These are phyloP conservation scores for Cercospora sojina DNA, from an alignment of 2,329 filamentous ascomycete genomes.

Conservation along the genomic window DNA sequence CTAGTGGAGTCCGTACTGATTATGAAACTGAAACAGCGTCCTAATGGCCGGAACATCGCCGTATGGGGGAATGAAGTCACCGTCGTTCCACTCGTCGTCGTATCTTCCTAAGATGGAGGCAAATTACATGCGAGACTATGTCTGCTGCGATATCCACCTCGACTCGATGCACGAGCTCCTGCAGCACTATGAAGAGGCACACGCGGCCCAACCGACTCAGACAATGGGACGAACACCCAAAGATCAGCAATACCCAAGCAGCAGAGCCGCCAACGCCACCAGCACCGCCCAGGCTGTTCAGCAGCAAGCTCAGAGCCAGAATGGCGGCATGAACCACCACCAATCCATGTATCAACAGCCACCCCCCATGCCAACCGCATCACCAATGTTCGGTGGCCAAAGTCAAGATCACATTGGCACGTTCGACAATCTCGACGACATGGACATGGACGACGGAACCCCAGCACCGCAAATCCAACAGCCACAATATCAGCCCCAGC, in stretches of 20 bases:
- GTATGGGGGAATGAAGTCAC: slow-evolving; percentile 72
- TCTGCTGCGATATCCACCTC: slow-evolving; percentile 85
- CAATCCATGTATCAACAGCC: slow-evolving; percentile 22
- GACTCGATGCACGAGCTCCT: slow-evolving; percentile 91
- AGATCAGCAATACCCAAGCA: slow-evolving; percentile 40
- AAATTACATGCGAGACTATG: slow-evolving; percentile 96
- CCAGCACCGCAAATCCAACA: slow-evolving; percentile 49
- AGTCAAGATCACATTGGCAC: slow-evolving; percentile 35
- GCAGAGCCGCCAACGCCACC: slow-evolving; percentile 36
- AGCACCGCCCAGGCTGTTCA: slow-evolving; percentile 39
- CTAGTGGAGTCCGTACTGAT: slow-evolving; percentile 17
- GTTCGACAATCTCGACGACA: slow-evolving; percentile 71
- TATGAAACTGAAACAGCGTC: slow-evolving; percentile 59
- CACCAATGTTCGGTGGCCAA: slow-evolving; percentile 37
- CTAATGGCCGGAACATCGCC: slow-evolving; percentile 97
- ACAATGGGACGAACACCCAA: slow-evolving; percentile 42
- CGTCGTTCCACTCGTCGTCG: slow-evolving; percentile 69
- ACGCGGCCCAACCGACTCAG: slow-evolving; percentile 61
- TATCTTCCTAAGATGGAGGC: slow-evolving; percentile 59
- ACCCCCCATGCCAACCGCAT: slow-evolving; percentile 23
- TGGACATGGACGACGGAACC: slow-evolving; percentile 97
- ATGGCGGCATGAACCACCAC: slow-evolving; percentile 26
- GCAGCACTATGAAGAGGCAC: slow-evolving; percentile 94
- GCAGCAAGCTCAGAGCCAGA: slow-evolving; percentile 35
- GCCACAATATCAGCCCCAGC: slow-evolving; percentile 47